Evolutionary conservation across 192 early-diverging fungal species (phyloP).

Genomic region (Mortierella hygrophila): DNA sequence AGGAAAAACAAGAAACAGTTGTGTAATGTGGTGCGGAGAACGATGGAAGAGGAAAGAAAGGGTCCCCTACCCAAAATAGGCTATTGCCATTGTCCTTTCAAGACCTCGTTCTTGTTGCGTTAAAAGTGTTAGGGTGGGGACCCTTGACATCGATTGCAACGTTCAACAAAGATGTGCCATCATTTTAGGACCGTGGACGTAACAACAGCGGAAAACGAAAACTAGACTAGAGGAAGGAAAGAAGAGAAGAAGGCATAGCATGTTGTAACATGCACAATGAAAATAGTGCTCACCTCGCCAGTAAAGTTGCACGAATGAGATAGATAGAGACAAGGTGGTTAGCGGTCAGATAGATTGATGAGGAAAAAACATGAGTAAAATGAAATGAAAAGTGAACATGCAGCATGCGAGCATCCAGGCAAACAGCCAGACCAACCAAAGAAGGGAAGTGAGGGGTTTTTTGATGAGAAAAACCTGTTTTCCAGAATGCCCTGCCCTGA

Average conservation of each 20-base stretch:
- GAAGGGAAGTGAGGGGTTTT: background rate
- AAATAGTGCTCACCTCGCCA: background rate
- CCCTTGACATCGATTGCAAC: background rate
- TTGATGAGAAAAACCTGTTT: conserved; percentile 3
- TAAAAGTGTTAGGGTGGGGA: background rate
- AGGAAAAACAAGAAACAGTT: background rate
- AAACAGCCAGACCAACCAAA: no score
- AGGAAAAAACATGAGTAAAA: background rate
- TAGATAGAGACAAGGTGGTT: no score
- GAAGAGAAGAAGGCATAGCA: background rate
- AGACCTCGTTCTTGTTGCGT: background rate
- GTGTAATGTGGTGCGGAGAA: background rate
- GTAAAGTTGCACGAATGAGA: no score
- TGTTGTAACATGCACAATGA: no score
- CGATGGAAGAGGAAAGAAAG: background rate
- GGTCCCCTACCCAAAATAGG: background rate
- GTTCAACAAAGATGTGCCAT: background rate
- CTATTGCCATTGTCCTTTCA: background rate
- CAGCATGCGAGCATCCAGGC: background rate
- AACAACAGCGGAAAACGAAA: background rate
- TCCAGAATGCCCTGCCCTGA: background rate
- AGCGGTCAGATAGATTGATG: background rate
- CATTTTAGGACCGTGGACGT: background rate
- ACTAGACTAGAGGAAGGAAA: background rate
- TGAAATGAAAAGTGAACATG: background rate